Percentiles rank a stretch among this genome's conserved stretches.
phyloP scores from a whole-genome alignment of 768 basidiomycete species.

The Dioszegia aurantiaca region DNA sequence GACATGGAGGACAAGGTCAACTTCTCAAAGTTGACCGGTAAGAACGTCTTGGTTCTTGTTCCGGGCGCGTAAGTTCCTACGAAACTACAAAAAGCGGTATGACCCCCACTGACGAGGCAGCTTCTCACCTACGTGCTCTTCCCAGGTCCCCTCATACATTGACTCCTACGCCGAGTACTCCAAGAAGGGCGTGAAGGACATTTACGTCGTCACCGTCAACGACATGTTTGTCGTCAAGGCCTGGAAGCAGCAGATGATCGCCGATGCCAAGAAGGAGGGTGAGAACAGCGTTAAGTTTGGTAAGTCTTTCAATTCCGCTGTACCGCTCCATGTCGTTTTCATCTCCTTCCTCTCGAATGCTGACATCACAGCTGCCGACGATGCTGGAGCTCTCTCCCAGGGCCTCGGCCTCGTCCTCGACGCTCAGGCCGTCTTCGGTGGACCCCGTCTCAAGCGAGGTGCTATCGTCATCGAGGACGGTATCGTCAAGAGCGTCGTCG shows the following conservation, averaged over 20 bases:
- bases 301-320: too few relatives aligned
- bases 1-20: conserved; percentile 54
- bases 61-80: conserved; percentile 56
- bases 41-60: conserved; percentile 60
- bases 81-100: neutral
- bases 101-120: conserved; percentile 12
- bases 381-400: conserved; percentile 61
- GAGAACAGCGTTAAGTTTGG: conserved; percentile 58
- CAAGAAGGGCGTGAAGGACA: conserved; percentile 68
- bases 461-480: conserved; percentile 60
- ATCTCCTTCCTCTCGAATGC: neutral
- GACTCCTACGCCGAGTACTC: conserved; percentile 67
- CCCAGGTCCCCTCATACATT: conserved; percentile 62
- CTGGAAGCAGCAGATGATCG: conserved; percentile 54
- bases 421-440: conserved; percentile 63
- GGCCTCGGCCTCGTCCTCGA: conserved; percentile 64
- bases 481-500: conserved; percentile 64
- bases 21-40: conserved; percentile 45
- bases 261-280: conserved; percentile 56
- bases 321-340: neutral
- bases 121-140: conserved; percentile 69
- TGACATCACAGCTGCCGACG: conserved; percentile 58
- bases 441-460: conserved; percentile 63
- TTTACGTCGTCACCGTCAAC: conserved; percentile 71
- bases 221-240: conserved; percentile 62